These are phyloP conservation scores for Syzygium aqueum DNA, from an alignment of 345 rosid species.

Conservation along the genomic window DNA sequence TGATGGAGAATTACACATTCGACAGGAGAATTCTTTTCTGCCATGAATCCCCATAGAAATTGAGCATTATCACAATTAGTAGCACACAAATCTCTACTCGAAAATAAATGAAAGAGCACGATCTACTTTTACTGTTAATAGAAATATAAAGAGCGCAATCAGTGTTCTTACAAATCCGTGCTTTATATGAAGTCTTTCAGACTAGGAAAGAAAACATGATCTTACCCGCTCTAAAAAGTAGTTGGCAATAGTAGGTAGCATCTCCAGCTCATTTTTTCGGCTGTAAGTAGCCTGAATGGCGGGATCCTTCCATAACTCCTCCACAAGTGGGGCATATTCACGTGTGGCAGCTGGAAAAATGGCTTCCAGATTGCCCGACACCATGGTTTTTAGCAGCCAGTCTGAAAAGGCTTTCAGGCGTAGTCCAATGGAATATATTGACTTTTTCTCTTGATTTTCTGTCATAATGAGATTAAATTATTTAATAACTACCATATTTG, in stretches of 20 bases:
- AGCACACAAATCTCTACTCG: background rate
- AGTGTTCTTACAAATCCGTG: background rate
- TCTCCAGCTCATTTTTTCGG: conserved; percentile 65
- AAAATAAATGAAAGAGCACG: background rate
- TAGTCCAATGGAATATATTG: conserved; percentile 64
- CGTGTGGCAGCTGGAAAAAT: conserved; percentile 95
- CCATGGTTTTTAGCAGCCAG: conserved; percentile 95
- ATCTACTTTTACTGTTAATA: background rate
- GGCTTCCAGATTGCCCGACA: conserved; percentile 70
- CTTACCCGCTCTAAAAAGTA: conserved; percentile 88
- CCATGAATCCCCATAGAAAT: background rate
- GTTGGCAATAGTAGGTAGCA: conserved; percentile 76
- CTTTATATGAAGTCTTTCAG: background rate
- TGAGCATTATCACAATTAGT: background rate
- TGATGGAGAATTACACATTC: background rate
- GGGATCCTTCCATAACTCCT: conserved; percentile 79
- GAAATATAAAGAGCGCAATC: background rate
- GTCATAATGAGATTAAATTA: conserved; percentile 7
- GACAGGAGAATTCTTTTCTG: background rate
- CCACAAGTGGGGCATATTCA: conserved; percentile 93
- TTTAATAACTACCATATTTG: background rate
- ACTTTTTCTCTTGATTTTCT: conserved; percentile 35
- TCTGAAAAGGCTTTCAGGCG: conserved; percentile 86
- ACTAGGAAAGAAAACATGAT: conserved; percentile 3
- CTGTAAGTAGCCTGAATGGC: conserved; percentile 83